Percentiles rank a stretch among this genome's conserved stretches.
Conservation (phyloP, 305 asterid species). For the Vinca major region DNA sequence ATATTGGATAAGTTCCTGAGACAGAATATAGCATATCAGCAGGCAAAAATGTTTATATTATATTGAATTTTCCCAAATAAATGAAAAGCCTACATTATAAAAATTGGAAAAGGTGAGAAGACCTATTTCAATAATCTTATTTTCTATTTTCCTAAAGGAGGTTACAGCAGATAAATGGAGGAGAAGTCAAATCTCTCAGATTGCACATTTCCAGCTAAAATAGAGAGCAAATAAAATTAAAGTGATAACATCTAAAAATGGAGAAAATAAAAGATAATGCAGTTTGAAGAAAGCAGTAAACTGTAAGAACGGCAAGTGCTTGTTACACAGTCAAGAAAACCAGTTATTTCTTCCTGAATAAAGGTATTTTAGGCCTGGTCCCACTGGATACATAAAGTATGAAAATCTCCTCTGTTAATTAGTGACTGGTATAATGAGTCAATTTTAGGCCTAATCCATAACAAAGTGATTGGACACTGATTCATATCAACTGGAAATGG, state of each 20-base stretch:
- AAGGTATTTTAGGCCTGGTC: background rate
- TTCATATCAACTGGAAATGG: background rate
- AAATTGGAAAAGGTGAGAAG: background rate
- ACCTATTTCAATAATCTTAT: background rate
- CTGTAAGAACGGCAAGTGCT: background rate
- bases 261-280: background rate
- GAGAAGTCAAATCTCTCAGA: background rate
- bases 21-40: slow-evolving; percentile 8
- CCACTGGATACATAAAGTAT: background rate
- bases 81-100: background rate
- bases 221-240: background rate
- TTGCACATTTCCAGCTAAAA: background rate
- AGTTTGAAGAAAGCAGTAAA: background rate
- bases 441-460: background rate
- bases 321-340: background rate
- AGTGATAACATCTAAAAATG: background rate
- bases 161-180: background rate
- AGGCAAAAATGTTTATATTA: background rate
- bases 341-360: background rate
- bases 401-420: background rate
- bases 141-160: background rate
- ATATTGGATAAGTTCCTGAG: slow-evolving; percentile 78
- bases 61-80: slow-evolving; percentile 2
- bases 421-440: background rate
- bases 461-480: background rate